Base-by-base conservation (phyloP, 768 basidiomycete genomes). In the Mrakia blollopis region DNA sequence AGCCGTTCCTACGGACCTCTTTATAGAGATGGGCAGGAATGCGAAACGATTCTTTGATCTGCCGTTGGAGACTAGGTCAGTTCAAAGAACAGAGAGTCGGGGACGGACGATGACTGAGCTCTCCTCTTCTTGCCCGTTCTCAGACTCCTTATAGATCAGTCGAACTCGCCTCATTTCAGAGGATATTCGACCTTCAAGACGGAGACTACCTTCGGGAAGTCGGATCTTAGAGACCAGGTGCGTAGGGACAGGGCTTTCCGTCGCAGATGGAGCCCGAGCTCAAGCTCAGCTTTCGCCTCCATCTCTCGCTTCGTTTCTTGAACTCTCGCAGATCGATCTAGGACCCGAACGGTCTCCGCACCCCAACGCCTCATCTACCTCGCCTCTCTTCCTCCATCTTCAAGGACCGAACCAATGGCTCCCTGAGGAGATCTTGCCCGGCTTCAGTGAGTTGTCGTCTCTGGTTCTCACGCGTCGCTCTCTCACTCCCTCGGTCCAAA, bases 161-260 rank as follows among this genome's bases (percentile, higher is more conserved):
- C 65, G 8, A 23, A 39, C 35, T 68, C 65, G 23, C 65, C 65
- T 16, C 65, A 68, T 37, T 68, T 68, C 25, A 14, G 65, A 39
- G 65, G 65, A 18, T 68, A 68, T 39, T 68, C 65, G 37, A 39
- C 65, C 37, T 68, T 68, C 65, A 68, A 68, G 39, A 68, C 65
- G 18, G 65, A 68, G 65, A 68, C 65, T 9, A 68, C 65, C 16
- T 68, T 68, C n/a, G 65, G 65, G 3, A 68, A 68, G 65, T 44
- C 25, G 6, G 65, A 68, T 37, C 65, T 68, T 3, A 35, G 65
- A 25, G 65, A 68, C 18, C 65, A 68, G 63, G 63, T 65, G 11
- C 25, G 63, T 37, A 8, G 9, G 8, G 1, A 65, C 37, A 8
- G 30, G 28, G 6, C 57, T 3, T 9, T 61, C 60, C 10, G 30